These are phyloP conservation scores for Mollisia scopiformis DNA, from an alignment of 2,329 filamentous ascomycete species.

Conservation along the genomic window DNA sequence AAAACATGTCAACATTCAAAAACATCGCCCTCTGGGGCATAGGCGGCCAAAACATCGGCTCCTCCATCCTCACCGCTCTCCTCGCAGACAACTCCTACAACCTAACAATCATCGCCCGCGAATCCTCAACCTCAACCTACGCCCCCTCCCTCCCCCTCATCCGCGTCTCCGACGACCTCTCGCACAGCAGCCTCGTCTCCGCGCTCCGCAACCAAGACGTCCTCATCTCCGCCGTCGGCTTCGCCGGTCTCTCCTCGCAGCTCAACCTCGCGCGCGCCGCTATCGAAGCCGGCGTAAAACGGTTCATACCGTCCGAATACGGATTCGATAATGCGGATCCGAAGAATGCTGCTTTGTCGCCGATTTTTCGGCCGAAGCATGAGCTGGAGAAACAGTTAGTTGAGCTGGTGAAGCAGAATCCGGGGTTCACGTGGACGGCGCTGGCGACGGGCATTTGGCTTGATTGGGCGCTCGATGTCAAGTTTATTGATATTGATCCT, in stretches of 20 bases:
- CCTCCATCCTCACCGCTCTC: constrained; percentile 2
- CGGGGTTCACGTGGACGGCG: background rate
- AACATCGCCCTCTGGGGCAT: constrained; percentile 8
- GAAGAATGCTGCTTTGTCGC: background rate
- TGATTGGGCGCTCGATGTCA: background rate
- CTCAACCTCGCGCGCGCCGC: background rate
- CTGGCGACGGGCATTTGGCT: background rate
- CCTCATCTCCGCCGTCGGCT: background rate
- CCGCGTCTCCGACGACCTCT: constrained; percentile 1
- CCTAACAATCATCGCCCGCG: constrained; percentile 3
- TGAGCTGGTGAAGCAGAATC: background rate
- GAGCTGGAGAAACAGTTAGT: background rate
- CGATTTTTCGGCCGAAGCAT: background rate
- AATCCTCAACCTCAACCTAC: constrained; percentile 1
- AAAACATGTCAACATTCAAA: constrained; percentile 5
- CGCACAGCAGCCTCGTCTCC: background rate
- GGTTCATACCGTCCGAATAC: background rate
- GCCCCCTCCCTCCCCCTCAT: background rate
- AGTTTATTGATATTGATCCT: background rate
- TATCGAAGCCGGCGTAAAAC: background rate
- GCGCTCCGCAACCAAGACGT: background rate
- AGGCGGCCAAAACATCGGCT: constrained; percentile 6
- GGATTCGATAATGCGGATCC: background rate
- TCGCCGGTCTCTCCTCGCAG: background rate
- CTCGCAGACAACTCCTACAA: background rate